Conservation (phyloP, 176 grass and related monocot genomes). For the Urochloa ruziziensis region DNA sequence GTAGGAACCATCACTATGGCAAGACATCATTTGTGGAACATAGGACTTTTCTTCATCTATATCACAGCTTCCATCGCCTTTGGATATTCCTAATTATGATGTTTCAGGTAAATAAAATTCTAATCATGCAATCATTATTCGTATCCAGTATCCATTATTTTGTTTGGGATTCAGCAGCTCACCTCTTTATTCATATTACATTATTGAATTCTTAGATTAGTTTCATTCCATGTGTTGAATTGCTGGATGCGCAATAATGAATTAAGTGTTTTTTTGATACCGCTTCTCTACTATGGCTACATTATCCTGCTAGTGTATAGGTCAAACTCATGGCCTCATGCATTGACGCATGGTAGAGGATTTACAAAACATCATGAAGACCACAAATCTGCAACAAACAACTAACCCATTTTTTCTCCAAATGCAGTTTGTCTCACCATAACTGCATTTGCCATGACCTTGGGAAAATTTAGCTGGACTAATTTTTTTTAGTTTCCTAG, state of each 20-base stretch:
- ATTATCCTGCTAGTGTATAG: neutral
- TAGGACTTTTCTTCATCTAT: constrained; percentile 94
- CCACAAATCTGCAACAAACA: neutral
- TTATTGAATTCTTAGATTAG: neutral
- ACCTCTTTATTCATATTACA: neutral
- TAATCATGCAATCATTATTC: neutral
- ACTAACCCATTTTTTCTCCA: neutral
- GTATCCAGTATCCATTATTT: neutral
- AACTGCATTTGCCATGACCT: neutral
- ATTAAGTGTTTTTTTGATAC: neutral
- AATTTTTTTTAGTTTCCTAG: neutral
- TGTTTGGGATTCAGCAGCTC: neutral
- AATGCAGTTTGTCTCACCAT: neutral
- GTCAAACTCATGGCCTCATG: neutral
- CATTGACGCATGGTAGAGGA: neutral
- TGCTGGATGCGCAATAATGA: neutral
- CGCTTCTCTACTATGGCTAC: neutral
- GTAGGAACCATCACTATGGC: constrained; percentile 77
- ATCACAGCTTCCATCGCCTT: constrained; percentile 97
- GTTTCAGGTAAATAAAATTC: constrained; percentile 65
- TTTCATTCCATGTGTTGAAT: neutral
- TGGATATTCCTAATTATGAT: constrained; percentile 98
- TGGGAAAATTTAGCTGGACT: constrained; percentile 7
- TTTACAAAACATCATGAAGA: neutral
- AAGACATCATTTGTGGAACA: constrained; percentile 98